Evolutionary conservation across 345 rosid species (phyloP).

Genomic region (Carallia brachiata): DNA sequence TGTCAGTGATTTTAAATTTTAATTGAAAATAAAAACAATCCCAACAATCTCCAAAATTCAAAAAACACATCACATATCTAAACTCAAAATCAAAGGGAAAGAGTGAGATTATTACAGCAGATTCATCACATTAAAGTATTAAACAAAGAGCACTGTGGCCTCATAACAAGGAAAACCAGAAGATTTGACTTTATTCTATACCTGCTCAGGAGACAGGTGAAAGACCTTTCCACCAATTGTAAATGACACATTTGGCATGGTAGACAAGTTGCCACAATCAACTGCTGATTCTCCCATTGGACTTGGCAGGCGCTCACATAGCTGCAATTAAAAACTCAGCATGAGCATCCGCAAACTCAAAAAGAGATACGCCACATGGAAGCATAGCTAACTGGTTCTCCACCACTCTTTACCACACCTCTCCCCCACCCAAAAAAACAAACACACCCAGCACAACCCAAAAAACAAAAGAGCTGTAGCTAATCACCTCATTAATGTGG

Average conservation of each 20-base stretch:
- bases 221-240: slow-evolving; percentile 70
- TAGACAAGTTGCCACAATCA: slow-evolving; percentile 54
- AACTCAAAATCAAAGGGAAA: too few relatives aligned
- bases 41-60: too few relatives aligned
- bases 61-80: too few relatives aligned
- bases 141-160: background rate
- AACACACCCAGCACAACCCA: too few relatives aligned
- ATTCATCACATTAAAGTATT: background rate
- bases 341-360: slow-evolving; percentile 1
- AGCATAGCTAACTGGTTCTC: background rate
- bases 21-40: too few relatives aligned
- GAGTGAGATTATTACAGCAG: too few relatives aligned
- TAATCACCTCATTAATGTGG: slow-evolving; percentile 66
- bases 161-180: background rate
- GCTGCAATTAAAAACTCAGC: slow-evolving; percentile 39
- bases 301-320: slow-evolving; percentile 75
- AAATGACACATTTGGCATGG: slow-evolving; percentile 80
- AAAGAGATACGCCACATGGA: background rate
- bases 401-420: too few relatives aligned
- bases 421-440: background rate
- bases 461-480: too few relatives aligned
- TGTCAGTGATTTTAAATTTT: too few relatives aligned
- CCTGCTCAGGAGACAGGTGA: slow-evolving; percentile 81
- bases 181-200: slow-evolving; percentile 18
- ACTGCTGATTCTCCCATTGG: slow-evolving; percentile 87